Percentiles rank a stretch among this genome's conserved stretches.
Evolutionary conservation across 2,329 filamentous ascomycete species (phyloP).

Genomic region (Sclerotiophoma versabilis): DNA sequence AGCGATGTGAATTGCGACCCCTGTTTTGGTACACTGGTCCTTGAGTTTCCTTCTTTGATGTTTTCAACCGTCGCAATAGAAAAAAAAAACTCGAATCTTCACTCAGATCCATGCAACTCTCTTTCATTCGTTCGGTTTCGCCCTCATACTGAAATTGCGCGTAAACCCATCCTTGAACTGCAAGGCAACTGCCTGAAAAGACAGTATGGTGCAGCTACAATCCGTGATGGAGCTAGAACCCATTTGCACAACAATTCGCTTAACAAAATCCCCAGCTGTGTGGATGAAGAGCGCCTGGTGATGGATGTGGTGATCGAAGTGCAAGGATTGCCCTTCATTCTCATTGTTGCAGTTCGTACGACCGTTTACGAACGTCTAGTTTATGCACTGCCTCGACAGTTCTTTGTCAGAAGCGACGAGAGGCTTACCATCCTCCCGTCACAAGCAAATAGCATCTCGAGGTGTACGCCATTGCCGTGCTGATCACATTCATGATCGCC

Average conservation of each 20-base stretch:
- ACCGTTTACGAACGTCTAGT: slow-evolving; percentile 1
- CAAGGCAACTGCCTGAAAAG: not conserved
- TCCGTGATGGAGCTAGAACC: not conserved
- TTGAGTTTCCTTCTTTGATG: slow-evolving; percentile 19
- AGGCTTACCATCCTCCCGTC: slow-evolving; percentile 3
- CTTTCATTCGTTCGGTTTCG: not conserved
- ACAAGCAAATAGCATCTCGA: slow-evolving; percentile 14
- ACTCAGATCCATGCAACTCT: slow-evolving; percentile 1
- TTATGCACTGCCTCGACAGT: slow-evolving; percentile 3
- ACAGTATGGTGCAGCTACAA: not conserved
- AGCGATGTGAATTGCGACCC: slow-evolving; percentile 22
- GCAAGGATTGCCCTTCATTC: slow-evolving; percentile 9
- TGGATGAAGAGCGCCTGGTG: not conserved
- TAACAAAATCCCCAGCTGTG: not conserved
- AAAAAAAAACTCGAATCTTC: slow-evolving; percentile 21
- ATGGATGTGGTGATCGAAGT: slow-evolving; percentile 1
- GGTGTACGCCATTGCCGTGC: slow-evolving; percentile 17
- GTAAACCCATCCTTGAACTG: not conserved
- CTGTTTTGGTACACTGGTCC: slow-evolving; percentile 26
- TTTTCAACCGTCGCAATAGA: slow-evolving; percentile 6
- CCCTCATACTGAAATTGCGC: not conserved
- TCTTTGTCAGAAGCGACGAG: slow-evolving; percentile 13
- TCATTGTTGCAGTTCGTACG: slow-evolving; percentile 1
- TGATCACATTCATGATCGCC: slow-evolving; percentile 5
- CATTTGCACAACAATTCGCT: not conserved